A percentile compares a stretch with the other conserved stretches of the same genome.
phyloP scores from a whole-genome alignment of 2,329 filamentous ascomycete genomes.

The Ceratocystis diversiconidia region DNA sequence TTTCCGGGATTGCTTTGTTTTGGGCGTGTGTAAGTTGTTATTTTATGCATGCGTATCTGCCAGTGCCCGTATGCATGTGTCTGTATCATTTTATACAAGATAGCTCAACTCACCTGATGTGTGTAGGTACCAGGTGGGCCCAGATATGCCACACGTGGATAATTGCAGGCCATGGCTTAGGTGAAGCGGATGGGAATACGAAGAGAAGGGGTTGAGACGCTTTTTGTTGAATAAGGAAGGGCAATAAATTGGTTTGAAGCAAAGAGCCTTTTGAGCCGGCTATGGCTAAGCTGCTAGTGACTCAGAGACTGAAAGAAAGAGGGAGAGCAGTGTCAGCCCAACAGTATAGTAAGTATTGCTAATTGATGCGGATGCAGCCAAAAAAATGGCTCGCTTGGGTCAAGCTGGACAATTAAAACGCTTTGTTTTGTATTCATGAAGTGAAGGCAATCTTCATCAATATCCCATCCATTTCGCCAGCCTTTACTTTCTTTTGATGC shows the following conservation, averaged over 20 bases:
- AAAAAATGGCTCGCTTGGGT: too few relatives aligned
- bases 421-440: too few relatives aligned
- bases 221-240: not conserved
- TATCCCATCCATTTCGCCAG: not conserved
- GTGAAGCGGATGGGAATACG: not conserved
- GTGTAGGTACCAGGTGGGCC: constrained; percentile 37
- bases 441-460: too few relatives aligned
- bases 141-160: constrained; percentile 34
- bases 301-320: too few relatives aligned
- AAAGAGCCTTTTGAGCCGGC: too few relatives aligned
- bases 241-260: too few relatives aligned
- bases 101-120: constrained; percentile 31
- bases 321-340: too few relatives aligned
- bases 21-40: constrained; percentile 2
- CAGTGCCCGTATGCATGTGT: constrained; percentile 1
- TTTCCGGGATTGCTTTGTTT: not conserved
- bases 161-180: constrained; percentile 22
- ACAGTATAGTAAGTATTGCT: too few relatives aligned
- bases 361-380: too few relatives aligned
- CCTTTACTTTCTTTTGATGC: not conserved
- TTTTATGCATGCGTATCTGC: constrained; percentile 17
- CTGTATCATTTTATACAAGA: not conserved
- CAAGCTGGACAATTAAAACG: too few relatives aligned
- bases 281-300: too few relatives aligned
- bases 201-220: not conserved